Evolutionary conservation across 108 stramenopile species (phyloP).

Genomic region (Nitzschia sp.): DNA sequence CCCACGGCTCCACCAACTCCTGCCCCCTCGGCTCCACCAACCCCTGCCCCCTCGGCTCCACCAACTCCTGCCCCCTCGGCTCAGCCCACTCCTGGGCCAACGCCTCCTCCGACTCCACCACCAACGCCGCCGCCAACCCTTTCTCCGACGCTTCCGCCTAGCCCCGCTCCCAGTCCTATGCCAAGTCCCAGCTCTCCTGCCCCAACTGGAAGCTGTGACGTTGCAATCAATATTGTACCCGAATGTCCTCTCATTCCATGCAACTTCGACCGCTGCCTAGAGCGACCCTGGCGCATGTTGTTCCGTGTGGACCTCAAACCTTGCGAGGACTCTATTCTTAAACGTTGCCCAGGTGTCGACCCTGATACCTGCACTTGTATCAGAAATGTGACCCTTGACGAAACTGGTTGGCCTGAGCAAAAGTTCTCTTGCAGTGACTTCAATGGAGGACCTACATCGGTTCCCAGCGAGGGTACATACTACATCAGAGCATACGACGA

Average conservation of each 20-base stretch:
- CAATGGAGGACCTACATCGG: not conserved
- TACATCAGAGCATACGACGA: constrained; percentile 3
- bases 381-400: constrained; percentile 5
- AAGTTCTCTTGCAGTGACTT: constrained; percentile 15
- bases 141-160: constrained; percentile 1
- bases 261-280: constrained; percentile 12
- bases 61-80: not conserved
- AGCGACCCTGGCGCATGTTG: constrained; percentile 17
- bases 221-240: constrained; percentile 3
- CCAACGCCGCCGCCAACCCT: not conserved
- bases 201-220: constrained; percentile 18
- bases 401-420: constrained; percentile 12
- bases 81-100: not conserved
- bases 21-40: constrained; percentile 1
- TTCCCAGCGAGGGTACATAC: not conserved
- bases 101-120: not conserved
- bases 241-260: constrained; percentile 20
- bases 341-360: constrained; percentile 10
- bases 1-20: not conserved
- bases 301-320: not conserved
- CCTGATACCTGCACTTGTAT: constrained; percentile 18
- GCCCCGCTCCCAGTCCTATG: not conserved
- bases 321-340: not conserved
- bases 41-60: not conserved
- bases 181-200: constrained; percentile 6